Evolutionary conservation across 139 green algal genomes (phyloP).

Genomic region (Pseudopediastrum boryanum): DNA sequence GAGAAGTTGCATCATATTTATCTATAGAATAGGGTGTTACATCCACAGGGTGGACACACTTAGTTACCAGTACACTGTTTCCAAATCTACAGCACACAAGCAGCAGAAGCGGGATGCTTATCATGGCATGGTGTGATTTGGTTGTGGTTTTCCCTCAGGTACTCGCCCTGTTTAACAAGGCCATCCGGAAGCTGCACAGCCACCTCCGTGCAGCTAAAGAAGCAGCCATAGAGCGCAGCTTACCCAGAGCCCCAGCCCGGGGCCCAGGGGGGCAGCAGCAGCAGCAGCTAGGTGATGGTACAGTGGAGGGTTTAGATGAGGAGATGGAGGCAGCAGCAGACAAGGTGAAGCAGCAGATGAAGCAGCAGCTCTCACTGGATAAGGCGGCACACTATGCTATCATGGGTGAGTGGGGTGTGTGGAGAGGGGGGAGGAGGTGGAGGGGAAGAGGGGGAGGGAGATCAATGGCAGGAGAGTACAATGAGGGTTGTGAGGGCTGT

Average conservation of each 20-base stretch:
- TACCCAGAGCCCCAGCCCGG: constrained; percentile 55
- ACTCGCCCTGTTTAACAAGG: constrained; percentile 98
- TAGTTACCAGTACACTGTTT: too few relatives aligned
- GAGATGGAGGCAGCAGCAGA: constrained; percentile 86
- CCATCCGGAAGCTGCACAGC: constrained; percentile 84
- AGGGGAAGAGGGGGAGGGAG: too few relatives aligned
- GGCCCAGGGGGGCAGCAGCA: constrained; percentile 1
- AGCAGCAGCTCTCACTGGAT: constrained; percentile 58
- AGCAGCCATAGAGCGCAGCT: constrained; percentile 63
- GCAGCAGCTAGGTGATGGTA: constrained; percentile 57
- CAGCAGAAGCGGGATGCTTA: too few relatives aligned
- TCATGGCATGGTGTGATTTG: too few relatives aligned
- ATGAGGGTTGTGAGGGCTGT: too few relatives aligned
- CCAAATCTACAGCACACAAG: too few relatives aligned
- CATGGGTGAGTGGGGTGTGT: constrained; percentile 12
- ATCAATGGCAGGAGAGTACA: too few relatives aligned
- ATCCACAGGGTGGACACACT: too few relatives aligned
- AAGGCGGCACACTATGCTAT: constrained; percentile 79
- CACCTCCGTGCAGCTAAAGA: constrained; percentile 73
- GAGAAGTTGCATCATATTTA: too few relatives aligned
- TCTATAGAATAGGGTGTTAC: too few relatives aligned
- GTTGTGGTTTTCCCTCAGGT: constrained; percentile 50
- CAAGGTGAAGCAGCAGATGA: constrained; percentile 36
- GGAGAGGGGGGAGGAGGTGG: background rate
- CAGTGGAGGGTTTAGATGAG: constrained; percentile 65